Conservation (phyloP, 169 alveolate genomes). For the Amoebophrya sp. region DNA sequence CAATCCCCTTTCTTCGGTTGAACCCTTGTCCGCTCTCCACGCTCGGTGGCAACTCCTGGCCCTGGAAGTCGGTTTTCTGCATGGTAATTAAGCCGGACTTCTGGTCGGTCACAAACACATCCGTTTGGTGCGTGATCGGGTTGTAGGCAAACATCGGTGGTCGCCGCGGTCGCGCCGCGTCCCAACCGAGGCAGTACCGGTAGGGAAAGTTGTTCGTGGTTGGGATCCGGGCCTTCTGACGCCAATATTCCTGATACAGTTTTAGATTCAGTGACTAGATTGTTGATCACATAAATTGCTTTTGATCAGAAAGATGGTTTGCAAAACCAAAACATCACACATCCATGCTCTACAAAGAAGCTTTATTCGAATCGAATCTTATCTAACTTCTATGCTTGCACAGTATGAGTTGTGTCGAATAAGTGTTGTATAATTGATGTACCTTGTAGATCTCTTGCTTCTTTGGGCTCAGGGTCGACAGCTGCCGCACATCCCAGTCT, state of each 20-base stretch:
- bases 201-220: not conserved
- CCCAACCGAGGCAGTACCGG: not conserved
- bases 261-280: too few species aligned
- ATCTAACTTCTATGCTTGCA: too few species aligned
- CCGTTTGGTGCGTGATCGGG: not conserved
- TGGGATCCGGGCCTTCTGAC: not conserved
- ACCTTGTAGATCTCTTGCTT: not conserved
- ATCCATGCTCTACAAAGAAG: too few species aligned
- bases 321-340: too few species aligned
- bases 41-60: not conserved
- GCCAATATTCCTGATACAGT: not conserved
- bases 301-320: too few species aligned
- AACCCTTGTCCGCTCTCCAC: not conserved
- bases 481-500: not conserved
- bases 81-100: not conserved
- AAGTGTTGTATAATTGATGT: too few species aligned
- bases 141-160: not conserved
- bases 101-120: not conserved
- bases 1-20: not conserved
- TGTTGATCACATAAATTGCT: not conserved
- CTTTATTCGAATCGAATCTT: too few species aligned
- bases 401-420: too few species aligned
- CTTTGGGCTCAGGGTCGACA: not conserved
- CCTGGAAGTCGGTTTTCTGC: not conserved
- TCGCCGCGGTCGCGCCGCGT: not conserved